phyloP scores from a whole-genome alignment of 2,329 filamentous ascomycete species.

The Epichloe sylvatica region DNA sequence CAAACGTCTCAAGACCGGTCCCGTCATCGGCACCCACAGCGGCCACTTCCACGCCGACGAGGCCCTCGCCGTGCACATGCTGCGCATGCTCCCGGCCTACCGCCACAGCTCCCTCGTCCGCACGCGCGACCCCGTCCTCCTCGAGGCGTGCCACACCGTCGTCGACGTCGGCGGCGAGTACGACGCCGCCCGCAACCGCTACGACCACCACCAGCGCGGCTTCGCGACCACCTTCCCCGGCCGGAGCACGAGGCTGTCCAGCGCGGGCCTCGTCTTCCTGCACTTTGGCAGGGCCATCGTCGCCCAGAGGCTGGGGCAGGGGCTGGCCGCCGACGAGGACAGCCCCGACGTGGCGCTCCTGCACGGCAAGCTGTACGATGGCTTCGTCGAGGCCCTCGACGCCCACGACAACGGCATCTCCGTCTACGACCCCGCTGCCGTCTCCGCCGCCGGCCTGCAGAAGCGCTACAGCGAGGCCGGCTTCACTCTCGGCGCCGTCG shows the following conservation, averaged over 20 bases:
- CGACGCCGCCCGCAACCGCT: constrained; percentile 60
- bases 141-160: constrained; percentile 79
- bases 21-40: constrained; percentile 85
- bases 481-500: constrained; percentile 73
- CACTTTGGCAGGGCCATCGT: constrained; percentile 86
- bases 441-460: constrained; percentile 57
- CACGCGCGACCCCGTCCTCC: constrained; percentile 67
- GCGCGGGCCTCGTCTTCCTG: constrained; percentile 86
- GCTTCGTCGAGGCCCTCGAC: constrained; percentile 91
- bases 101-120: constrained; percentile 59
- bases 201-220: constrained; percentile 93
- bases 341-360: constrained; percentile 57
- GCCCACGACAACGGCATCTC: constrained; percentile 95
- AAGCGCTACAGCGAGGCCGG: constrained; percentile 75
- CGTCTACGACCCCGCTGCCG: constrained; percentile 56
- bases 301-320: constrained; percentile 29
- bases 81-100: constrained; percentile 78
- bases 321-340: constrained; percentile 29
- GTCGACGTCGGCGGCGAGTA: constrained; percentile 98
- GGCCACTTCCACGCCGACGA: constrained; percentile 99
- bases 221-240: constrained; percentile 78
- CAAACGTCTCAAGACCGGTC: constrained; percentile 61
- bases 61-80: constrained; percentile 90
- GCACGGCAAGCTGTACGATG: constrained; percentile 79
- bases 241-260: constrained; percentile 77